A percentile compares a stretch with the other conserved stretches of the same genome.
phyloP scores from a whole-genome alignment of 2,329 filamentous ascomycete species.

The Akanthomyces muscarius region DNA sequence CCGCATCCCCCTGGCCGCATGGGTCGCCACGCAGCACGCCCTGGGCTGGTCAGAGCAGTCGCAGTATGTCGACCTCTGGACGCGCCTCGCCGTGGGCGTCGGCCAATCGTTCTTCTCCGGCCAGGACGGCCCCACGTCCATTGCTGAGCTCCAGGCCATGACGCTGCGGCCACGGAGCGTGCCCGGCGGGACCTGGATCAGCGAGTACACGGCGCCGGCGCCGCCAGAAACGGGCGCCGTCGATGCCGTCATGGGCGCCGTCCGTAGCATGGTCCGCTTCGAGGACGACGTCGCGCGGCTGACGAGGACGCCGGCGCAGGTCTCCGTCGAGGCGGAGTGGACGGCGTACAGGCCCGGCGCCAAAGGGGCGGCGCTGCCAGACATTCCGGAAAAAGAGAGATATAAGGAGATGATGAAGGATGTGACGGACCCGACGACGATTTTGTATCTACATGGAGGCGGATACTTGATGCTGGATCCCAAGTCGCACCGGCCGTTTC shows the following conservation, averaged over 20 bases:
- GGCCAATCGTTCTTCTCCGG: conserved; percentile 60
- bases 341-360: conserved; percentile 62
- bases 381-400: conserved; percentile 58
- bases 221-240: conserved; percentile 54
- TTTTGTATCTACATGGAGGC: conserved; percentile 74
- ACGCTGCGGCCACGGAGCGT: conserved; percentile 61
- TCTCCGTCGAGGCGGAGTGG: conserved; percentile 68
- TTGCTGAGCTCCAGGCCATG: conserved; percentile 61
- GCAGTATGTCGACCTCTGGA: conserved; percentile 74
- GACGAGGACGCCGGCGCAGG: conserved; percentile 45
- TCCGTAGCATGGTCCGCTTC: conserved; percentile 33
- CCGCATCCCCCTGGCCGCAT: conserved; percentile 51
- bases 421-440: conserved; percentile 55
- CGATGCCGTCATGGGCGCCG: conserved; percentile 54
- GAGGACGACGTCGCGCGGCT: conserved; percentile 19
- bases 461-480: conserved; percentile 72
- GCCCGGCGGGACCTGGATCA: conserved; percentile 79
- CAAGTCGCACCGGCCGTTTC: conserved; percentile 56
- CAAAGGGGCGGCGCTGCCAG: conserved; percentile 46
- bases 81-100: conserved; percentile 66
- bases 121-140: conserved; percentile 41
- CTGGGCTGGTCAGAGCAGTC: conserved; percentile 66
- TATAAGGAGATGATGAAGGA: conserved; percentile 66
- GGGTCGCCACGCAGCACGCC: conserved; percentile 58
- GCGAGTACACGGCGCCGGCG: conserved; percentile 59